Percentiles rank a stretch among this genome's conserved stretches.
Conservation (phyloP, 2,329 filamentous ascomycete species). For the Aspergillus glaucus region DNA sequence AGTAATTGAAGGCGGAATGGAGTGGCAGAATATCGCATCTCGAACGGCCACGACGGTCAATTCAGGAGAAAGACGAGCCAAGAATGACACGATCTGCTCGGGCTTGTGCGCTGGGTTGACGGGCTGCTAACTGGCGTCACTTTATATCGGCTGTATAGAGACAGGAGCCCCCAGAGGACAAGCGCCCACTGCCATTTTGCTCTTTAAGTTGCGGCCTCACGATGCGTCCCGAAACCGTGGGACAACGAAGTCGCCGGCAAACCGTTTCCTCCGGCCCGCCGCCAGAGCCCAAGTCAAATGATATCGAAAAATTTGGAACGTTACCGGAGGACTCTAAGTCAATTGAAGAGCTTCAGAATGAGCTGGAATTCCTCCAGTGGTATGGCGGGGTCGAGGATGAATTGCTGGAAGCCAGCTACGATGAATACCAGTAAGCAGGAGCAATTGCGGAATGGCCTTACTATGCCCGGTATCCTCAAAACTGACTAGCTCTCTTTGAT, state of each 20-base stretch:
- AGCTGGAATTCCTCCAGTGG: slow-evolving; percentile 55
- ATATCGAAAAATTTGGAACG: slow-evolving; percentile 12
- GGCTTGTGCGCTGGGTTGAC: background rate
- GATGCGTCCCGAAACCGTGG: slow-evolving; percentile 25
- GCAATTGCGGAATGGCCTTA: background rate
- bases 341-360: slow-evolving; percentile 46
- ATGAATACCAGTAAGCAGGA: slow-evolving; percentile 66
- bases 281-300: slow-evolving; percentile 19
- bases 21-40: slow-evolving; percentile 30
- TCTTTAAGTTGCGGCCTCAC: slow-evolving; percentile 4
- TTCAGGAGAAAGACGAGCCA: background rate
- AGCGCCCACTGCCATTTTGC: background rate
- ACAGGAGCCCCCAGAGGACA: background rate
- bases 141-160: background rate
- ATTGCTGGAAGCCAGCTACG: slow-evolving; percentile 74
- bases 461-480: background rate
- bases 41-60: slow-evolving; percentile 15
- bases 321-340: slow-evolving; percentile 9
- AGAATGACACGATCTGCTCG: background rate
- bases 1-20: slow-evolving; percentile 20
- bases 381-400: slow-evolving; percentile 57
- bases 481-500: background rate
- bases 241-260: slow-evolving; percentile 30
- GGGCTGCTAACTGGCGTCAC: background rate
- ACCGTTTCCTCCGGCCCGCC: slow-evolving; percentile 31